Conservation (phyloP, 1,284 basidiomycete genomes). For the Heliocybe sulcata region DNA sequence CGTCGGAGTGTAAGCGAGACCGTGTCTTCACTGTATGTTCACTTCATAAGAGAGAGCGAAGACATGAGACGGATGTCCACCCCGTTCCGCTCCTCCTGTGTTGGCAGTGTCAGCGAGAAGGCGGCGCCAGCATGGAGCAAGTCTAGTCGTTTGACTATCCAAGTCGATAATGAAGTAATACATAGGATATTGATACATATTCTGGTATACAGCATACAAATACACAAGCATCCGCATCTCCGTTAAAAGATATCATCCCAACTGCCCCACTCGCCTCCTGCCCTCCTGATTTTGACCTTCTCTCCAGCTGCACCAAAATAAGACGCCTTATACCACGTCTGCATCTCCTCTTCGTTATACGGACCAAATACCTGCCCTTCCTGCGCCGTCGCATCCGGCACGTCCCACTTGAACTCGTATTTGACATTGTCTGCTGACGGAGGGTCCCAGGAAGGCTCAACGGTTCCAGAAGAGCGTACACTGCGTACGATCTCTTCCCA, state of each 20-base stretch:
- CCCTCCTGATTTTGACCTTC: constrained; percentile 60
- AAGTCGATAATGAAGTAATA: constrained; percentile 7
- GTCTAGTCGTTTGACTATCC: too few species aligned
- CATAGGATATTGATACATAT: neutral
- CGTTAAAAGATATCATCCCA: constrained; percentile 60
- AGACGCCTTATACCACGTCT: constrained; percentile 63
- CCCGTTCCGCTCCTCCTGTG: too few species aligned
- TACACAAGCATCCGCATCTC: neutral
- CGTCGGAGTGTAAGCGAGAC: too few species aligned
- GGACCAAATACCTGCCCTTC: constrained; percentile 64
- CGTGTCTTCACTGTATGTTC: too few species aligned
- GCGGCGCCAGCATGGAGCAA: too few species aligned
- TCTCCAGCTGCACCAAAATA: constrained; percentile 73
- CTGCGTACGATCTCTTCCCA: constrained; percentile 77
- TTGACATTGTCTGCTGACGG: constrained; percentile 60
- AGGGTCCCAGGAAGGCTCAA: constrained; percentile 65
- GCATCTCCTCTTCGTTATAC: constrained; percentile 69
- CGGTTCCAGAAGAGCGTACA: constrained; percentile 62
- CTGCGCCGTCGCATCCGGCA: constrained; percentile 36
- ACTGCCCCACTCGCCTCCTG: constrained; percentile 60
- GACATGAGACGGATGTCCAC: too few species aligned
- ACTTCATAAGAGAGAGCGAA: too few species aligned
- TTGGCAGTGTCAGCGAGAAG: too few species aligned
- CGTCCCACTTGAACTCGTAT: constrained; percentile 77
- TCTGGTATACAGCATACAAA: neutral